Percentiles rank a stretch among this genome's conserved stretches.
Evolutionary conservation across 495 filamentous ascomycete genomes (phyloP).

Genomic region (Hapsidospora chrysogenum): DNA sequence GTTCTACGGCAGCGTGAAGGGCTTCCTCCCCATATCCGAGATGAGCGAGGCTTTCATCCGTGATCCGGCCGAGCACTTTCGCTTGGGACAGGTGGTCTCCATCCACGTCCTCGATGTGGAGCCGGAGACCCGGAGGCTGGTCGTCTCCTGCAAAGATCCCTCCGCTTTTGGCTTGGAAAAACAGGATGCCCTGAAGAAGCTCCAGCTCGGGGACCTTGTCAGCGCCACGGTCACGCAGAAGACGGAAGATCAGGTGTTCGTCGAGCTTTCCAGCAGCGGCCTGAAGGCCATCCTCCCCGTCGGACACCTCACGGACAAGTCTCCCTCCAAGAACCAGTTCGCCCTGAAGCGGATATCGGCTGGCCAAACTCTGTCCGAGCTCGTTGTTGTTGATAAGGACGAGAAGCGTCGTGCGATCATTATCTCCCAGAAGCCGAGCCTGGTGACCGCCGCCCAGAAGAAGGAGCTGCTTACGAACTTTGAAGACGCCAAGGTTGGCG

Average conservation of each 20-base stretch:
- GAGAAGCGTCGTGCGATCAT: slow-evolving; percentile 53
- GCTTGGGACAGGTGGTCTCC: slow-evolving; percentile 75
- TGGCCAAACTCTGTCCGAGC: slow-evolving; percentile 63
- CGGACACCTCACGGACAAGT: slow-evolving; percentile 70
- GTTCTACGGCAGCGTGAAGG: slow-evolving; percentile 70
- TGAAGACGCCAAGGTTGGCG: slow-evolving; percentile 50
- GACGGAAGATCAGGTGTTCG: slow-evolving; percentile 56
- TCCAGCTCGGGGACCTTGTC: slow-evolving; percentile 54
- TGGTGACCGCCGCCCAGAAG: slow-evolving; percentile 58
- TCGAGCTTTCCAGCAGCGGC: slow-evolving; percentile 54
- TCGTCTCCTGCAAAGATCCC: slow-evolving; percentile 87
- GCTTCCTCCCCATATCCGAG: slow-evolving; percentile 79
- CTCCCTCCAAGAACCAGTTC: slow-evolving; percentile 51
- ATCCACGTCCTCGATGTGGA: slow-evolving; percentile 72
- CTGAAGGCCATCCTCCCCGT: slow-evolving; percentile 60
- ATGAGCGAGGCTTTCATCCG: slow-evolving; percentile 96
- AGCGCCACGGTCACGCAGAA: slow-evolving; percentile 72
- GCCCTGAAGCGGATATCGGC: slow-evolving; percentile 63
- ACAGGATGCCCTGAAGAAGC: slow-evolving; percentile 51
- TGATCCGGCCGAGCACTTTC: slow-evolving; percentile 78
- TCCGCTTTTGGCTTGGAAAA: slow-evolving; percentile 57
- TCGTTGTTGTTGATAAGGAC: slow-evolving; percentile 69
- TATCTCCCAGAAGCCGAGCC: slow-evolving; percentile 62
- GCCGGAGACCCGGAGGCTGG: slow-evolving; percentile 47
- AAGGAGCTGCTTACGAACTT: slow-evolving; percentile 46